Evolutionary conservation across 805 yeast species (phyloP), one percentile per base, ranked within the genome.

Genomic region (Saccharomyces mikatae): DNA sequence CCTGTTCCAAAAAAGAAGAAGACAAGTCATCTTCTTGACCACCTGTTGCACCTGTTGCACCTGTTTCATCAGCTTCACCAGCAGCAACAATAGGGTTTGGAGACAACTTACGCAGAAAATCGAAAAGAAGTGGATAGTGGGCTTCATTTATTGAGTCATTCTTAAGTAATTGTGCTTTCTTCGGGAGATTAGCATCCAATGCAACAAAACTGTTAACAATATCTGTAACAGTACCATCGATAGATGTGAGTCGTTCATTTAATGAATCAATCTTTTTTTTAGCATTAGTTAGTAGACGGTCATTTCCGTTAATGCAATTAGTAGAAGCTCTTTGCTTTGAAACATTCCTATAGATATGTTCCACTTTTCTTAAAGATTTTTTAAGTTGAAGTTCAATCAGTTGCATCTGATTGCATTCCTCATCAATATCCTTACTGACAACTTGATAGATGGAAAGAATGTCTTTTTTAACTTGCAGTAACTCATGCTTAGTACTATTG

Each of bases 81-180:
- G 56, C 58, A 54, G 60, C 52, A 68, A 63, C 64, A 9, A 51
- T 21, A 9, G 28, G 46, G 10, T 51, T 48, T 22, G 56, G 60
- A 50, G 26, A 53, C 30, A 53, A 55, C 48, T 53, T 44, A 28
- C 50, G 59, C 51, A 71, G 53, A 36, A 68, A 62, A 9, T 60
- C 63, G 54, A 71, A 74, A 22, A 80, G 57, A 4, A 67, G 63
- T 3, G 76, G 76, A 61, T 76, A 80, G 58, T 79, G 82, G 17
- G 62, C 62, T 54, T 70, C 67, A 62, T 78, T 76, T 1, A 76
- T 69, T 6, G 74, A 68, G 22, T 69, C 66, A 3, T 65, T 55
- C 13, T 68, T 62, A 28, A 74, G 67, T 14, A 77, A 62, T 46
- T 76, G 64, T 30, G 72, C 76, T 32, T 69, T 67, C 8, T 58